These are phyloP conservation scores for Colletotrichum abscissum DNA, from an alignment of 2,329 filamentous ascomycete genomes.

Conservation along the genomic window DNA sequence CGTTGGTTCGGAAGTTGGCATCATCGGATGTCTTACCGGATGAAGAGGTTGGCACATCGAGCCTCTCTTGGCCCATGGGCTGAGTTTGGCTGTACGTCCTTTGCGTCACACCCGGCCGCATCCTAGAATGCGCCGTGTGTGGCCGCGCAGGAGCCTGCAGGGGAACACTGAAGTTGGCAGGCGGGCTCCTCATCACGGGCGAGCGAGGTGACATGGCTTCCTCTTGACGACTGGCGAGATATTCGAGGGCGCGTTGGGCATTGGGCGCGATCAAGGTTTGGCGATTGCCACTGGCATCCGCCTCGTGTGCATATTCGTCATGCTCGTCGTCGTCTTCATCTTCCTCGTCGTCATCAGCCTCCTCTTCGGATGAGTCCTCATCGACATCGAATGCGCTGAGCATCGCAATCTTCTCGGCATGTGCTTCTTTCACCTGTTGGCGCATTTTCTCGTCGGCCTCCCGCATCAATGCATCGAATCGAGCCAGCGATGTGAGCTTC, in stretches of 20 bases:
- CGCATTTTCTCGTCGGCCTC: constrained; percentile 65
- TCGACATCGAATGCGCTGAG: constrained; percentile 65
- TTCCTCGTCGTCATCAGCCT: constrained; percentile 52
- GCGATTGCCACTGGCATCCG: constrained; percentile 41
- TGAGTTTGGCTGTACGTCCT: constrained; percentile 62
- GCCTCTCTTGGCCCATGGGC: constrained; percentile 43
- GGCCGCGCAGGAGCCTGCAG: constrained; percentile 51
- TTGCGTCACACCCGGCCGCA: constrained; percentile 55
- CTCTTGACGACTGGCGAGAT: constrained; percentile 58
- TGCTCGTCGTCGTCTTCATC: constrained; percentile 56
- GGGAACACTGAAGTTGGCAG: constrained; percentile 34
- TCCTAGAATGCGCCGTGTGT: constrained; percentile 65
- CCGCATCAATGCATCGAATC: constrained; percentile 74
- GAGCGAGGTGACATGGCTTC: constrained; percentile 47
- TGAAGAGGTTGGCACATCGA: constrained; percentile 39
- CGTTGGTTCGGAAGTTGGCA: constrained; percentile 42
- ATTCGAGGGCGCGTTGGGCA: constrained; percentile 62
- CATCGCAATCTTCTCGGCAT: constrained; percentile 45
- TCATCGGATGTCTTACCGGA: constrained; percentile 48
- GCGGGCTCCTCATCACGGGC: constrained; percentile 42
- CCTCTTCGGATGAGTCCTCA: constrained; percentile 56
- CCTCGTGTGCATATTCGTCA: constrained; percentile 50
- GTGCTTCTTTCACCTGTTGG: constrained; percentile 49
- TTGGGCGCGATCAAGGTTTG: constrained; percentile 54
- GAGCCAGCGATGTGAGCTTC: constrained; percentile 72